Evolutionary conservation across 1,284 basidiomycete species (phyloP).

Genomic region (Ustilago xerochloae): DNA sequence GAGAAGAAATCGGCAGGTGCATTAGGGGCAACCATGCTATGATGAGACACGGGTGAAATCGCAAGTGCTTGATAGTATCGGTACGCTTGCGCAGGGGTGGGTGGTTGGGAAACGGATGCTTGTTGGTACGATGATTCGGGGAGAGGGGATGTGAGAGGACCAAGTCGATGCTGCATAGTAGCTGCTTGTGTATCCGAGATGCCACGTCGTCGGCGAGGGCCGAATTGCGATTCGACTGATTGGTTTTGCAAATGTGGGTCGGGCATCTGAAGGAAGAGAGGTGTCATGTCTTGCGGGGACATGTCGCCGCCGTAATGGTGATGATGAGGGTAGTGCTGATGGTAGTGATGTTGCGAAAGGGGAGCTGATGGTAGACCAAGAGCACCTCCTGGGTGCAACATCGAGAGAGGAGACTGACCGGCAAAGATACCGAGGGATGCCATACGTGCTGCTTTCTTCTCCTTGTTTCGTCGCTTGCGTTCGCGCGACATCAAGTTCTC

Average conservation of each 20-base stretch:
- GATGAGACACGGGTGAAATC: slow-evolving; percentile 4
- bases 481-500: slow-evolving; percentile 63
- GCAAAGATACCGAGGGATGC: slow-evolving; percentile 44
- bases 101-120: slow-evolving; percentile 40
- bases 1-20: slow-evolving; percentile 12
- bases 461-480: slow-evolving; percentile 58
- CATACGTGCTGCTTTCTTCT: slow-evolving; percentile 44
- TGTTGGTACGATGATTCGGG: slow-evolving; percentile 20
- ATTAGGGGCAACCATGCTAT: not conserved
- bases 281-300: slow-evolving; percentile 15
- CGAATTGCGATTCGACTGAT: slow-evolving; percentile 26
- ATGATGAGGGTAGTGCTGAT: too few relatives aligned
- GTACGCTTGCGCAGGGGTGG: slow-evolving; percentile 31
- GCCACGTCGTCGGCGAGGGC: slow-evolving; percentile 40
- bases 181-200: slow-evolving; percentile 34
- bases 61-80: slow-evolving; percentile 31
- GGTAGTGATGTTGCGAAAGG: slow-evolving; percentile 15
- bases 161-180: slow-evolving; percentile 16
- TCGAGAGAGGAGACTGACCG: slow-evolving; percentile 40
- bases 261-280: slow-evolving; percentile 25
- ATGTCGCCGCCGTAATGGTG: slow-evolving; percentile 4
- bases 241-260: slow-evolving; percentile 12
- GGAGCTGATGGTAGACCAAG: slow-evolving; percentile 23
- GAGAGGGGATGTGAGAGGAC: slow-evolving; percentile 15
- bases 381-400: slow-evolving; percentile 28